Evolutionary conservation across 306 rosid species (phyloP).

Genomic region (Leucaena leucocephala): DNA sequence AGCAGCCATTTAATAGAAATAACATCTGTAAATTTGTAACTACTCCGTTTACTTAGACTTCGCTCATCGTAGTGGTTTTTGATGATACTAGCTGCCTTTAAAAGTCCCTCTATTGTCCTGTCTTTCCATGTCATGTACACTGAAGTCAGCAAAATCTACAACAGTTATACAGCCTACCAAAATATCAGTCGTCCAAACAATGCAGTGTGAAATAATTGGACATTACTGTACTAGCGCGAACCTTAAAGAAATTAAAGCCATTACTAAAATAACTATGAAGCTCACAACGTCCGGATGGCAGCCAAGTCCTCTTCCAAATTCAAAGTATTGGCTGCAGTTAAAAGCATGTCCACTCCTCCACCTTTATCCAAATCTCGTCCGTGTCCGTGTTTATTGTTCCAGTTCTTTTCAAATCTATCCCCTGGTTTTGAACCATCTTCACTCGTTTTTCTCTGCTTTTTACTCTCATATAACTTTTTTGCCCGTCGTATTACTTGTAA

Average conservation of each 20-base stretch:
- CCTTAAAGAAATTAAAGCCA: constrained; percentile 47
- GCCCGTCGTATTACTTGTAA: constrained; percentile 61
- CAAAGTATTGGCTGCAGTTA: constrained; percentile 70
- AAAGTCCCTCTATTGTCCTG: constrained; percentile 51
- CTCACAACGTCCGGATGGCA: constrained; percentile 31
- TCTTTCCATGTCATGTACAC: constrained; percentile 45
- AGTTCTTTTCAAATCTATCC: constrained; percentile 41
- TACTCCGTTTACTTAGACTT: constrained; percentile 18
- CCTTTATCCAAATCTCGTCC: constrained; percentile 52
- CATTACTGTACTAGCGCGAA: constrained; percentile 33
- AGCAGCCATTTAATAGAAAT: constrained; percentile 18
- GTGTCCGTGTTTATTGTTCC: constrained; percentile 46
- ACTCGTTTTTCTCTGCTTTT: constrained; percentile 39
- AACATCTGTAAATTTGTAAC: constrained; percentile 27
- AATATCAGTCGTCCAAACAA: constrained; percentile 42
- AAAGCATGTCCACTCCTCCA: constrained; percentile 70
- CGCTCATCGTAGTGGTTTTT: constrained; percentile 28
- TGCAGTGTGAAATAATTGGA: constrained; percentile 40
- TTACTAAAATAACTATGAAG: constrained; percentile 20
- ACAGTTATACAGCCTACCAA: constrained; percentile 58
- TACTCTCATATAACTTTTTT: constrained; percentile 55
- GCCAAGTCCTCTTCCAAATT: constrained; percentile 61
- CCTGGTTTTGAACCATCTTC: constrained; percentile 42
- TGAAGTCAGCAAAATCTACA: constrained; percentile 53
- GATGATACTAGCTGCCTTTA: constrained; percentile 31